Conservation (phyloP, 1,284 basidiomycete genomes). For the Coriolopsis trogii region DNA sequence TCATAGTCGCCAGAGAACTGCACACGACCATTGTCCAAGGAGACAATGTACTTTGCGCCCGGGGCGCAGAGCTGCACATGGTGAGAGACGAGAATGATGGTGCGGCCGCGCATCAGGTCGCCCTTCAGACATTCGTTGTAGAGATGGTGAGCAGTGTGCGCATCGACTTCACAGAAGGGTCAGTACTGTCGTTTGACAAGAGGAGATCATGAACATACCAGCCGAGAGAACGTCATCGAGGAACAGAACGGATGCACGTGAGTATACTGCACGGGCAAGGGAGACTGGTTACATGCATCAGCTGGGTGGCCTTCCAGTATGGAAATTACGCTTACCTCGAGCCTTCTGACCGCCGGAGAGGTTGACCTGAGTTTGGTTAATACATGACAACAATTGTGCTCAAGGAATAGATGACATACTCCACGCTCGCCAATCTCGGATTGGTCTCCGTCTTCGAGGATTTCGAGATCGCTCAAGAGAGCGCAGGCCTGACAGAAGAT, state of each 20-base stretch:
- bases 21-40: constrained; percentile 87
- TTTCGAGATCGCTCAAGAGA: constrained; percentile 79
- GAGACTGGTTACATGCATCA: constrained; percentile 51
- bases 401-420: constrained; percentile 40
- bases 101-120: constrained; percentile 79
- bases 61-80: constrained; percentile 81
- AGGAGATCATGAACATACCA: constrained; percentile 38
- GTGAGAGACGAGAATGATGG: constrained; percentile 88
- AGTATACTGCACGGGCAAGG: constrained; percentile 93
- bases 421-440: constrained; percentile 91
- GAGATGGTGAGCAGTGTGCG: constrained; percentile 87
- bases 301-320: constrained; percentile 1
- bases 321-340: constrained; percentile 55
- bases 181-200: neutral
- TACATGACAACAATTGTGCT: neutral
- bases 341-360: constrained; percentile 96
- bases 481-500: constrained; percentile 51
- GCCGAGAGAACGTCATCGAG: constrained; percentile 89
- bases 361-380: constrained; percentile 62
- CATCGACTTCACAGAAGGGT: constrained; percentile 59
- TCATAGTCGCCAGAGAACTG: constrained; percentile 72
- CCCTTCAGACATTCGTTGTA: constrained; percentile 85
- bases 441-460: constrained; percentile 93
- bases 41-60: constrained; percentile 74
- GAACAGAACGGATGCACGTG: constrained; percentile 82